Conservation (phyloP, 2,329 filamentous ascomycete genomes). For the Periconia sp. region DNA sequence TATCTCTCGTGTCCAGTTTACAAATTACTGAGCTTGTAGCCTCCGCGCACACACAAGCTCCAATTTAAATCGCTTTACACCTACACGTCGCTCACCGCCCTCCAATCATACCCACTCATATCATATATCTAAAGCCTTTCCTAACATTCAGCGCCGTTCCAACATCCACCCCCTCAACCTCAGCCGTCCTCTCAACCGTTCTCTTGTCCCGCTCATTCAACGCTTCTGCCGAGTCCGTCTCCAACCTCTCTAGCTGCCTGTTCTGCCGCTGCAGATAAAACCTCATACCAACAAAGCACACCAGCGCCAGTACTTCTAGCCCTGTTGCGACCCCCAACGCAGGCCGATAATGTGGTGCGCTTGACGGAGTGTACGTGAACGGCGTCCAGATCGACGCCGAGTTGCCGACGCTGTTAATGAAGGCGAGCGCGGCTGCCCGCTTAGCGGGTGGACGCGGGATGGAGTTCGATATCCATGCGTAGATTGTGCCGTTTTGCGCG, state of each 20-base stretch:
- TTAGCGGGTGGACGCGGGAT: conserved; percentile 62
- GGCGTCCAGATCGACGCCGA: conserved; percentile 57
- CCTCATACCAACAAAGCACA: conserved; percentile 21
- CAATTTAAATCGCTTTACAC: too few relatives aligned
- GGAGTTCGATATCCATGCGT: conserved; percentile 60
- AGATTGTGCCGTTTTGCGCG: conserved; percentile 62
- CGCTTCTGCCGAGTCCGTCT: conserved; percentile 53
- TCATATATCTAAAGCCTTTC: conserved; percentile 60
- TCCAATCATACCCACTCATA: conserved; percentile 1
- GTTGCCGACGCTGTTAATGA: conserved; percentile 63
- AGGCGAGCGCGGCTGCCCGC: conserved; percentile 60
- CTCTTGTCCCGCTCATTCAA: conserved; percentile 59
- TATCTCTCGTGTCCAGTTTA: too few relatives aligned
- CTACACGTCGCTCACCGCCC: not conserved
- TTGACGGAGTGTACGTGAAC: conserved; percentile 42
- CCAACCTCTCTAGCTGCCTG: conserved; percentile 56
- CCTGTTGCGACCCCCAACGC: conserved; percentile 29
- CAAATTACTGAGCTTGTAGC: too few relatives aligned
- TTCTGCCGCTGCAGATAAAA: conserved; percentile 51
- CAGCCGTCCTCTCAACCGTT: conserved; percentile 59
- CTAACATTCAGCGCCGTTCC: conserved; percentile 58
- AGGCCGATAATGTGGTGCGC: conserved; percentile 24
- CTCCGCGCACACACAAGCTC: too few relatives aligned
- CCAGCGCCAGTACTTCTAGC: conserved; percentile 21
- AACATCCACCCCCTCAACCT: conserved; percentile 58